Evolutionary conservation across 1,139 yeast genomes (phyloP).

Genomic region (Saccharomyces hybrid): DNA sequence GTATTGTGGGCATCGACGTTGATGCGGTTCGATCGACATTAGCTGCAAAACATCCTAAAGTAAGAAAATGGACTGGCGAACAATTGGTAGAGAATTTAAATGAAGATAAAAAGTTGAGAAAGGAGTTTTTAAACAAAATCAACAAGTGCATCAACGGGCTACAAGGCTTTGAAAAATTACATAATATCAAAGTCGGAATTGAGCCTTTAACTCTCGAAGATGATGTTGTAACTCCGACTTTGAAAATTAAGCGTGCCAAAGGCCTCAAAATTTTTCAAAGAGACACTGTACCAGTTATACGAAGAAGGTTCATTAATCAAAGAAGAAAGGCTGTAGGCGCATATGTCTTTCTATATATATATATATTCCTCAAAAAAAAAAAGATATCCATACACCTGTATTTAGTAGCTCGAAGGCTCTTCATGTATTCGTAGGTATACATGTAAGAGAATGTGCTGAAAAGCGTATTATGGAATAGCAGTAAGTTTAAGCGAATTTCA

Average conservation of each 20-base stretch:
- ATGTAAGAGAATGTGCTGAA: neutral
- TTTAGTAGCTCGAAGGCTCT: neutral
- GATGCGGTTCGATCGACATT: constrained; percentile 26
- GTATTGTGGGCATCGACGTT: constrained; percentile 56
- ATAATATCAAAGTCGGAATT: constrained; percentile 49
- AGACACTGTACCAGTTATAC: constrained; percentile 47
- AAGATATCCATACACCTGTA: neutral
- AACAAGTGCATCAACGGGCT: constrained; percentile 30
- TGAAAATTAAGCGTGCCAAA: constrained; percentile 59
- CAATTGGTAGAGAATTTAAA: constrained; percentile 29
- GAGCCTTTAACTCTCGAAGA: constrained; percentile 63
- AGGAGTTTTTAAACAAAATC: constrained; percentile 21
- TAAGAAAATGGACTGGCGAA: constrained; percentile 20
- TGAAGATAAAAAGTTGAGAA: constrained; percentile 20
- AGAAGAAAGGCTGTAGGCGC: constrained; percentile 19
- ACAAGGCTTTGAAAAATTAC: constrained; percentile 54
- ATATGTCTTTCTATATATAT: neutral
- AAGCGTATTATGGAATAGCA: neutral
- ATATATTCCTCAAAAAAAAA: neutral
- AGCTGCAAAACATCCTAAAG: constrained; percentile 11
- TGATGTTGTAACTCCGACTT: constrained; percentile 65
- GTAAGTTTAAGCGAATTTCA: neutral
- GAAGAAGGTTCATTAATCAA: constrained; percentile 44
- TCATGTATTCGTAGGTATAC: neutral
- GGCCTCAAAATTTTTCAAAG: constrained; percentile 50